Percentiles rank a stretch among this genome's conserved stretches.
Evolutionary conservation across 2,329 filamentous ascomycete genomes (phyloP).

Genomic region (Fusarium udum): DNA sequence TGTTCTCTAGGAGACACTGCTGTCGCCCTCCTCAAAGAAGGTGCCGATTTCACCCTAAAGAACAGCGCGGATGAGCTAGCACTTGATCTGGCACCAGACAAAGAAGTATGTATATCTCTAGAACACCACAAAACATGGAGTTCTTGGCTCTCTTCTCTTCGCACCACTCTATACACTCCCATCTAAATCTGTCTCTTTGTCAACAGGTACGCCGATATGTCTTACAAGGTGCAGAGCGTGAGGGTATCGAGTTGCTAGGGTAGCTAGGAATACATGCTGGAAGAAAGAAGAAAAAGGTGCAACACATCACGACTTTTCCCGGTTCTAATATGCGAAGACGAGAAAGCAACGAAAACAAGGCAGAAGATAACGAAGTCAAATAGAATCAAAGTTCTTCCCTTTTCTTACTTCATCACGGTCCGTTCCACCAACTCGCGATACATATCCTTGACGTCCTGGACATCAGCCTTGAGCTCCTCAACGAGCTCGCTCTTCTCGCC

Average conservation of each 20-base stretch:
- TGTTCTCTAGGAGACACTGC: conserved; percentile 75
- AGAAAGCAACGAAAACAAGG: neutral
- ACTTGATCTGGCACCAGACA: conserved; percentile 86
- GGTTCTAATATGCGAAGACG: conserved; percentile 2
- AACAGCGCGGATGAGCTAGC: conserved; percentile 76
- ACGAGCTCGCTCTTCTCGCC: conserved; percentile 97
- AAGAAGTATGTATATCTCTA: conserved; percentile 68
- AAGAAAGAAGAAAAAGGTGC: conserved; percentile 20
- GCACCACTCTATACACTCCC: conserved; percentile 13
- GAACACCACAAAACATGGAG: neutral
- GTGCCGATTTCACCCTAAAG: conserved; percentile 82
- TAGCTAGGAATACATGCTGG: conserved; percentile 39
- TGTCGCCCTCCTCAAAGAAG: conserved; percentile 81
- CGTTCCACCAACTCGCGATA: conserved; percentile 92
- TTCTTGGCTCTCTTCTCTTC: neutral
- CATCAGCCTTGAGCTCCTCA: conserved; percentile 88
- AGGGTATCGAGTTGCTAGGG: conserved; percentile 73
- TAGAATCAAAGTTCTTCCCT: neutral
- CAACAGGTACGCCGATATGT: conserved; percentile 78
- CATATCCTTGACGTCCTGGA: conserved; percentile 93
- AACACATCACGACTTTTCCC: conserved; percentile 4
- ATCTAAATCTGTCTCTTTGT: conserved; percentile 33
- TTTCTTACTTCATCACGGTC: conserved; percentile 75
- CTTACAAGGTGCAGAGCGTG: conserved; percentile 78
- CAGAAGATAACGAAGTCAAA: neutral